phyloP scores from a whole-genome alignment of 2,329 filamentous ascomycete genomes.

The Fusarium chaquense region DNA sequence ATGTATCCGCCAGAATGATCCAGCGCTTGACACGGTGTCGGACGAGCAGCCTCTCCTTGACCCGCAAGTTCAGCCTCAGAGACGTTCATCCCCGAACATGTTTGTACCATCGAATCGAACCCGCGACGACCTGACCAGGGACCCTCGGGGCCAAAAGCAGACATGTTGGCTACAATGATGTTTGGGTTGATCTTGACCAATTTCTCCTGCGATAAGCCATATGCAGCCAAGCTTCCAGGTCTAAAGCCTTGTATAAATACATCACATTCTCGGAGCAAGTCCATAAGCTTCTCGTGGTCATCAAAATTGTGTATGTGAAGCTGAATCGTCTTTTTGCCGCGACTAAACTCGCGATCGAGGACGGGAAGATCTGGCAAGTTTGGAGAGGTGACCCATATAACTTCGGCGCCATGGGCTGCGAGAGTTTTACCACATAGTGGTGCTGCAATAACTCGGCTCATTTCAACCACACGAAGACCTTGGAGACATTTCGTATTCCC shows the following conservation, averaged over 20 bases:
- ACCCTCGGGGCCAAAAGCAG: conserved; percentile 63
- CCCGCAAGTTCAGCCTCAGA: conserved; percentile 63
- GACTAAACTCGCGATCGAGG: conserved; percentile 75
- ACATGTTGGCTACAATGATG: conserved; percentile 64
- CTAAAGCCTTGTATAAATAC: conserved; percentile 74
- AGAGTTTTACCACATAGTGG: conserved; percentile 75
- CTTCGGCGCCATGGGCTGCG: conserved; percentile 77
- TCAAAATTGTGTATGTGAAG: conserved; percentile 66
- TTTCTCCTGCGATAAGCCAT: conserved; percentile 54
- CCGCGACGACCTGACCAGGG: conserved; percentile 59
- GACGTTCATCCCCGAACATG: conserved; percentile 66
- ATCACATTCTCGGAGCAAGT: conserved; percentile 69
- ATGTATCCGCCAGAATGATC: conserved; percentile 69
- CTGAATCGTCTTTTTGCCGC: conserved; percentile 73
- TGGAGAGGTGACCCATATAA: conserved; percentile 75
- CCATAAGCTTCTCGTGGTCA: conserved; percentile 65
- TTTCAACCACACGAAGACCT: conserved; percentile 77
- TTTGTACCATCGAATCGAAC: conserved; percentile 66
- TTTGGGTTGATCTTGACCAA: conserved; percentile 56
- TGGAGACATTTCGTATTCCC: conserved; percentile 53
- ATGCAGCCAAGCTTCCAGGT: conserved; percentile 62
- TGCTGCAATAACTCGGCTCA: conserved; percentile 79
- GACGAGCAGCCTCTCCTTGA: conserved; percentile 54
- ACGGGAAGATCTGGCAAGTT: conserved; percentile 72
- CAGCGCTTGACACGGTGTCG: conserved; percentile 66